Evolutionary conservation across 306 rosid genomes (phyloP).

Genomic region (Fagus sylvatica): DNA sequence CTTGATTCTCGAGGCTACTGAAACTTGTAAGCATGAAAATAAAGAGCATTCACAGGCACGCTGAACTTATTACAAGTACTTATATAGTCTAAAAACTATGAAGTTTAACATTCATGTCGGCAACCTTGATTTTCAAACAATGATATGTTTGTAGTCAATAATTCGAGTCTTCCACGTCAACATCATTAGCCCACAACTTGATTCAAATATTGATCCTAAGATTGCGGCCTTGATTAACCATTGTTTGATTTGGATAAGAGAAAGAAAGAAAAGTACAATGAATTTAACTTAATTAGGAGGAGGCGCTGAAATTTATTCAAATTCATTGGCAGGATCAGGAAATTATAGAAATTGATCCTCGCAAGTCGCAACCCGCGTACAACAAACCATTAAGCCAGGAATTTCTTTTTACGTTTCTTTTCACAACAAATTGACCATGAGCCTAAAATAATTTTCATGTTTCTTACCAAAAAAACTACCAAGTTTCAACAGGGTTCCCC

Average conservation of each 20-base stretch:
- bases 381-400: no score
- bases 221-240: slow-evolving; percentile 11
- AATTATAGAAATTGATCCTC: no score
- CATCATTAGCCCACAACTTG: background rate
- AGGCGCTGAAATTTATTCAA: background rate
- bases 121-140: background rate
- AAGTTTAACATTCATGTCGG: background rate
- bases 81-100: background rate
- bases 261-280: background rate
- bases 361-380: no score
- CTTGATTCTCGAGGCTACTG: background rate
- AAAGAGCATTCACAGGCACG: slow-evolving; percentile 10
- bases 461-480: no score
- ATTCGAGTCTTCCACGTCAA: slow-evolving; percentile 5
- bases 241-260: background rate
- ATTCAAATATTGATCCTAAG: background rate
- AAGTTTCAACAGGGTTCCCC: no score
- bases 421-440: no score
- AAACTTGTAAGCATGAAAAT: background rate
- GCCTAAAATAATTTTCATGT: no score
- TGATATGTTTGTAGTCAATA: background rate
- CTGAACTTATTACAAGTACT: slow-evolving; percentile 19
- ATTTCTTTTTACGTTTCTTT: no score
- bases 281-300: background rate
- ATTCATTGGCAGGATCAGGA: no score